These are phyloP conservation scores for Coemansia sp. DNA, from an alignment of 192 early-diverging fungal genomes.

Conservation along the genomic window DNA sequence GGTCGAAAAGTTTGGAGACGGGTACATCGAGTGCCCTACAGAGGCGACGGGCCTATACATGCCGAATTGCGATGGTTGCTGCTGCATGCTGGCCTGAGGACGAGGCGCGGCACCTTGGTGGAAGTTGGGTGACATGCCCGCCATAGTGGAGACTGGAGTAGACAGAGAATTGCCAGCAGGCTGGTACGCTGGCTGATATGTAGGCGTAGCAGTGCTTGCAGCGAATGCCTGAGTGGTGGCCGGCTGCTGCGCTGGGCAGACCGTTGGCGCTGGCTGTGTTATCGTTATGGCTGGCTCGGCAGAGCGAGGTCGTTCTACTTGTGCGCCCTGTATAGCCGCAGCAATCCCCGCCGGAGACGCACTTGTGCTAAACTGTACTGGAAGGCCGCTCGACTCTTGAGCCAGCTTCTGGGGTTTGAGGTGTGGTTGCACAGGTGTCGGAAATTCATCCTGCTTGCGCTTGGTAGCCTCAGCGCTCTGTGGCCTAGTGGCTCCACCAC, in stretches of 20 bases:
- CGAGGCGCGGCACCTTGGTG: neutral
- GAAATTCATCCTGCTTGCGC: neutral
- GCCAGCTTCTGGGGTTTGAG: neutral
- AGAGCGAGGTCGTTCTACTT: conserved; percentile 28
- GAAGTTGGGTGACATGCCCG: neutral
- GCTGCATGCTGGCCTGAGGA: conserved; percentile 1
- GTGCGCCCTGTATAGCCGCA: neutral
- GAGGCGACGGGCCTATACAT: neutral
- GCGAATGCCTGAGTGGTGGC: neutral
- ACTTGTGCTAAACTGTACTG: neutral
- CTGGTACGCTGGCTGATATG: neutral
- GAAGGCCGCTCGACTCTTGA: neutral
- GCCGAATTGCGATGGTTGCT: neutral
- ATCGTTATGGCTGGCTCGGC: conserved; percentile 12
- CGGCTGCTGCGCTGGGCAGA: neutral
- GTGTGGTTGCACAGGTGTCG: neutral
- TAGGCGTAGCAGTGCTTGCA: neutral
- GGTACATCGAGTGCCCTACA: neutral
- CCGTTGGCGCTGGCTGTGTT: neutral
- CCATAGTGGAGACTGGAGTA: neutral
- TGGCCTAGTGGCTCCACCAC: conserved; percentile 20
- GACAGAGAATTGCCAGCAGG: neutral
- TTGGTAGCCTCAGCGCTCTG: neutral
- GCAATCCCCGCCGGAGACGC: neutral
- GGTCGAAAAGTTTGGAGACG: neutral